phyloP scores from a whole-genome alignment of 257 asterid species.

The Solanum medicagineum region DNA sequence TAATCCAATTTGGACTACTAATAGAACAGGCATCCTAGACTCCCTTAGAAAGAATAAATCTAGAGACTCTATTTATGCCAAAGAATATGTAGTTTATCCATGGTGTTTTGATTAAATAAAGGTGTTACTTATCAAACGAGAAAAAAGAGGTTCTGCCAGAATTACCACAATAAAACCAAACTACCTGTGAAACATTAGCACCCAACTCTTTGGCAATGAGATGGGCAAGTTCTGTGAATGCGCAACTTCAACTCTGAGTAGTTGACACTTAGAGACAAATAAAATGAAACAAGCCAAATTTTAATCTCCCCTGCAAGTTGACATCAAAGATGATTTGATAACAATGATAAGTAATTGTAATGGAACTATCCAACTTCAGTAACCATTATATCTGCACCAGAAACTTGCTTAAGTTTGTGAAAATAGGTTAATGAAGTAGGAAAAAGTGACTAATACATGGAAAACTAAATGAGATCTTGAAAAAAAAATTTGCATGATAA shows the following conservation, averaged over 20 bases:
- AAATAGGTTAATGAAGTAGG: background rate
- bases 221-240: slow-evolving; percentile 48
- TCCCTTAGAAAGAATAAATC: too few species aligned
- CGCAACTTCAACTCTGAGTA: slow-evolving; percentile 71
- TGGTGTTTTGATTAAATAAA: too few species aligned
- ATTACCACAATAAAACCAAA: slow-evolving; percentile 2
- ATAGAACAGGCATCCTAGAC: too few species aligned
- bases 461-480: background rate
- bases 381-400: background rate
- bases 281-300: slow-evolving; percentile 53
- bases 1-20: too few species aligned
- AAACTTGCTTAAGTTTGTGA: background rate
- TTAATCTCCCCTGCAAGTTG: slow-evolving; percentile 41
- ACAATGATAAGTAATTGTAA: background rate
- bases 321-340: background rate
- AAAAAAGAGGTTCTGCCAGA: background rate
- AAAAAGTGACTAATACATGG: background rate
- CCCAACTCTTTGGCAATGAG: slow-evolving; percentile 48
- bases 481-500: background rate
- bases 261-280: slow-evolving; percentile 41
- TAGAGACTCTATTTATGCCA: too few species aligned
- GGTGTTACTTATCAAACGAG: background rate
- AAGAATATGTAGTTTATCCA: too few species aligned
- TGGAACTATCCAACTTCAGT: background rate
- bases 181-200: slow-evolving; percentile 70